phyloP scores from a whole-genome alignment of 768 basidiomycete species.

The Psilocybe sp. region DNA sequence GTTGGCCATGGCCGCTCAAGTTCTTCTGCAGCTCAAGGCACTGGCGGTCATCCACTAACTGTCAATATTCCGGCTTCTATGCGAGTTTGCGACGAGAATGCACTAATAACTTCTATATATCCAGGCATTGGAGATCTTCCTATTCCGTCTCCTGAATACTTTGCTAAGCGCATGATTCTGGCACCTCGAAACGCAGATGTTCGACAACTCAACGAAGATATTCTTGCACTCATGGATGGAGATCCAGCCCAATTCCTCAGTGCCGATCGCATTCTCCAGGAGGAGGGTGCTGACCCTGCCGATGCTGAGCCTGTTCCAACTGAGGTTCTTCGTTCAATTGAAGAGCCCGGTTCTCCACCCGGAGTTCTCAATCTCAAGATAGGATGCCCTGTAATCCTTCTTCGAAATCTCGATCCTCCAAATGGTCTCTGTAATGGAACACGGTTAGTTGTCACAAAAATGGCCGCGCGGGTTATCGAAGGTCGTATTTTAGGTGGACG shows the following conservation, averaged over 20 bases:
- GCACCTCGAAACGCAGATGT: constrained; percentile 35
- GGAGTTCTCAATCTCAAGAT: constrained; percentile 29
- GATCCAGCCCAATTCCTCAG: constrained; percentile 18
- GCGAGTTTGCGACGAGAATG: background rate
- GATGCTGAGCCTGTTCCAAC: constrained; percentile 19
- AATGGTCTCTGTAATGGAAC: constrained; percentile 33
- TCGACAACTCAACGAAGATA: constrained; percentile 26
- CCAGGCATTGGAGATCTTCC: constrained; percentile 11
- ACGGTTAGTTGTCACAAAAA: constrained; percentile 20
- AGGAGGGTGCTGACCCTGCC: constrained; percentile 16
- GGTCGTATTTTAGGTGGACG: constrained; percentile 26
- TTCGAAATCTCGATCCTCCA: constrained; percentile 31
- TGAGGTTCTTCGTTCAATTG: constrained; percentile 39
- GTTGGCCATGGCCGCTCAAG: constrained; percentile 22
- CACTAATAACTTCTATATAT: constrained; percentile 17
- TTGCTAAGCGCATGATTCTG: constrained; percentile 33
- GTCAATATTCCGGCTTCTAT: constrained; percentile 20
- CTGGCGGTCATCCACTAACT: too few species aligned
- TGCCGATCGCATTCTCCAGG: constrained; percentile 24
- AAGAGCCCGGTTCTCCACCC: constrained; percentile 36
- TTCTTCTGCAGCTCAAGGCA: too few species aligned
- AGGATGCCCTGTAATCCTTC: constrained; percentile 32
- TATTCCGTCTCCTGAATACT: constrained; percentile 27
- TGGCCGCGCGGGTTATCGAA: constrained; percentile 24
- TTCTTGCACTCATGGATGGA: constrained; percentile 23